Evolutionary conservation across 1,139 yeast species (phyloP).

Genomic region (Pichia sp.): DNA sequence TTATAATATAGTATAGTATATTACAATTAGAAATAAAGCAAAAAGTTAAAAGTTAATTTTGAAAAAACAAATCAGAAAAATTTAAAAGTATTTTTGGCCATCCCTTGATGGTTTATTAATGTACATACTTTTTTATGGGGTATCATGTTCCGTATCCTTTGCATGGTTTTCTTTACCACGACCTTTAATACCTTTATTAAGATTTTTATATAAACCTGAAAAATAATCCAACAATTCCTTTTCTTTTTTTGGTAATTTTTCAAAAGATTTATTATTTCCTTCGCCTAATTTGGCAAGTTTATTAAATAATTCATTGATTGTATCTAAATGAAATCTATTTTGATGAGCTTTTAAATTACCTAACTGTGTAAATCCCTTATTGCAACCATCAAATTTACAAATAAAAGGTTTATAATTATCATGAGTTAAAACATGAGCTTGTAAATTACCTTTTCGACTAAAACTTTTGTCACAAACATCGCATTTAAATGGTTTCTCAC

Average conservation of each 20-base stretch:
- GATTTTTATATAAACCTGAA: constrained; percentile 74
- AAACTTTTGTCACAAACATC: constrained; percentile 66
- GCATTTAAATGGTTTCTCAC: constrained; percentile 83
- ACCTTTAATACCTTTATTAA: constrained; percentile 87
- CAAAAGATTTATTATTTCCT: constrained; percentile 36
- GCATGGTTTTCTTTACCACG: constrained; percentile 48
- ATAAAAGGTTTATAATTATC: constrained; percentile 70
- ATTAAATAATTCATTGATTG: constrained; percentile 59
- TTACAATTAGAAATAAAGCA: no score
- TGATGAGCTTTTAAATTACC: constrained; percentile 94
- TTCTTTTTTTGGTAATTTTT: constrained; percentile 53
- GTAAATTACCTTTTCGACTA: constrained; percentile 84
- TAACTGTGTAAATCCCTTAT: constrained; percentile 80
- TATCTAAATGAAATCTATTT: constrained; percentile 74
- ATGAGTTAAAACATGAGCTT: constrained; percentile 81
- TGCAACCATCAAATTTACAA: constrained; percentile 77
- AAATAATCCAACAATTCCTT: constrained; percentile 67
- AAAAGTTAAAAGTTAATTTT: no score
- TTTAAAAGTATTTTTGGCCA: no score
- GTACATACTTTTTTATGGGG: background rate
- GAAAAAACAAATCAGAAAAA: no score
- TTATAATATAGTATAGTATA: no score
- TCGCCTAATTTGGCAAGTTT: constrained; percentile 52
- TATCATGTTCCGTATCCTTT: background rate
- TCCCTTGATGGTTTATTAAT: no score